Conservation (phyloP, 2,329 filamentous ascomycete genomes). For the Fusarium vanettenii region DNA sequence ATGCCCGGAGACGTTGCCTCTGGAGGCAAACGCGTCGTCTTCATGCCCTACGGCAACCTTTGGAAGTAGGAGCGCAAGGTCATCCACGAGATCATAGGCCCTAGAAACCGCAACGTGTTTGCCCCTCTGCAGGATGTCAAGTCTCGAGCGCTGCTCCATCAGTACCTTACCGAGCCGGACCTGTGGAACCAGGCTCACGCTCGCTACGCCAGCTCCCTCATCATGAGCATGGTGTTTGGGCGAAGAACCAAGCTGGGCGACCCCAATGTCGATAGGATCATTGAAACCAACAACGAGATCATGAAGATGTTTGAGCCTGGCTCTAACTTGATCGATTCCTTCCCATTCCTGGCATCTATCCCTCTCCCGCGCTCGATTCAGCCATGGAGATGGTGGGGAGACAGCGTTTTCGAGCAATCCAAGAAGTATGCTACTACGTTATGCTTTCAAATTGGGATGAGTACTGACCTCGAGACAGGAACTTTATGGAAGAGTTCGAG, state of each 20-base stretch:
- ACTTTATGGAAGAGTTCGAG: not conserved
- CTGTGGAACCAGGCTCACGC: slow-evolving; percentile 6
- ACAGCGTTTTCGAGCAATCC: not conserved
- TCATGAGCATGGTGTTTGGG: slow-evolving; percentile 20
- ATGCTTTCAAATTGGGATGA: not conserved
- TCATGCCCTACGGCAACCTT: slow-evolving; percentile 12
- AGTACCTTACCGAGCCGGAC: slow-evolving; percentile 5
- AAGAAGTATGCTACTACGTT: not conserved
- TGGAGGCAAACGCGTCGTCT: not conserved
- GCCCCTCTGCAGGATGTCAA: slow-evolving; percentile 22
- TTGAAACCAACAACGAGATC: not conserved
- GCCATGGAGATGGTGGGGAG: slow-evolving; percentile 10
- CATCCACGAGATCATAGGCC: slow-evolving; percentile 15
- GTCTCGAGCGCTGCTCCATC: slow-evolving; percentile 5
- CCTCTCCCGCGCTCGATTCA: slow-evolving; percentile 5
- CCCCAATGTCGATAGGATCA: not conserved
- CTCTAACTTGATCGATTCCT: slow-evolving; percentile 1
- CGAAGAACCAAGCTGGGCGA: slow-evolving; percentile 3
- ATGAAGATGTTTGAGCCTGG: not conserved
- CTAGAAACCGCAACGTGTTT: slow-evolving; percentile 7
- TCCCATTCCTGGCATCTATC: not conserved
- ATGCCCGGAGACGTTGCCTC: not conserved
- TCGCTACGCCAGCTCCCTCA: slow-evolving; percentile 11
- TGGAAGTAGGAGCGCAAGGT: slow-evolving; percentile 15
- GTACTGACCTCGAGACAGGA: not conserved